phyloP scores from a whole-genome alignment of 2,329 filamentous ascomycete species.

The Colletotrichum truncatum region DNA sequence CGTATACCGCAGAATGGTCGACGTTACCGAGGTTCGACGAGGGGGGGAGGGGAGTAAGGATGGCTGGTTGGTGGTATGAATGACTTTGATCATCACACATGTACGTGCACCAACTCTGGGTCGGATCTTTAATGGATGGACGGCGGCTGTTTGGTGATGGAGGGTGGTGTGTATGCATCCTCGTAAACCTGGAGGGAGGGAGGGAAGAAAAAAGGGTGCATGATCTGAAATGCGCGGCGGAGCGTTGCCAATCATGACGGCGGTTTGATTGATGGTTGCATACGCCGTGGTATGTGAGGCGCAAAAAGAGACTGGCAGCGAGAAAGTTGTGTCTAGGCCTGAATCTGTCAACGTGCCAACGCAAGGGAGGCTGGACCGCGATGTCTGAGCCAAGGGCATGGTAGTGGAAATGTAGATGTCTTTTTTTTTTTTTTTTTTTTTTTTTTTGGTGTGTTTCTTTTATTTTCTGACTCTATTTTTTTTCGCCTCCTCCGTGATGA shows the following conservation, averaged over 20 bases:
- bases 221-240: neutral
- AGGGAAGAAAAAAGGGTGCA: neutral
- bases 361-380: constrained; percentile 16
- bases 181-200: neutral
- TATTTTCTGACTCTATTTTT: neutral
- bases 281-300: neutral
- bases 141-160: neutral
- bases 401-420: neutral
- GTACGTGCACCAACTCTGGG: neutral
- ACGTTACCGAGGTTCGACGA: constrained; percentile 23
- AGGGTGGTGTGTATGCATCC: constrained; percentile 7
- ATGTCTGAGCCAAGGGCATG: constrained; percentile 7
- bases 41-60: neutral
- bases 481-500: neutral
- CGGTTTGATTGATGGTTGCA: neutral
- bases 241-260: neutral
- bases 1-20: neutral
- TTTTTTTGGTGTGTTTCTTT: neutral
- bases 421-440: neutral
- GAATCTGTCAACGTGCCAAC: neutral
- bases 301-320: neutral
- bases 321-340: neutral
- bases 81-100: no score
- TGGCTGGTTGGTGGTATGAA: no score
- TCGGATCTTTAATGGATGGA: constrained; percentile 6